Conservation (phyloP, 2,329 filamentous ascomycete species). For the Hymenoscyphus repandus region DNA sequence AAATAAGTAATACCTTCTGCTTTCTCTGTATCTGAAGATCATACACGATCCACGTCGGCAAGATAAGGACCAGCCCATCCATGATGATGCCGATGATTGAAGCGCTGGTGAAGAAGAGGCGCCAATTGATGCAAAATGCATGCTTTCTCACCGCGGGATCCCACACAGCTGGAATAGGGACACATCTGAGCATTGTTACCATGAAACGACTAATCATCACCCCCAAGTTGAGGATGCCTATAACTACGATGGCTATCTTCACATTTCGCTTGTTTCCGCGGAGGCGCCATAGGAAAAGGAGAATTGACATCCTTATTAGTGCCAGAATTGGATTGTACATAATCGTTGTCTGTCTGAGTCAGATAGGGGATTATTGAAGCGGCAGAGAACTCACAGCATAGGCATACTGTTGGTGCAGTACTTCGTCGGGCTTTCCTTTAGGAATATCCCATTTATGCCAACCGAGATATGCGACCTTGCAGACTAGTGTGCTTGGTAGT, state of each 20-base stretch:
- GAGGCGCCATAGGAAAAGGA: background rate
- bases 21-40: constrained; percentile 8
- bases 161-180: constrained; percentile 13
- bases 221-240: background rate
- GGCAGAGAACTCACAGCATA: background rate
- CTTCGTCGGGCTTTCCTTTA: background rate
- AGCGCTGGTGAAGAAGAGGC: constrained; percentile 4
- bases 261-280: background rate
- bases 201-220: background rate
- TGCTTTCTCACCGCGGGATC: background rate
- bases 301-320: constrained; percentile 20
- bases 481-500: background rate
- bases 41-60: constrained; percentile 16
- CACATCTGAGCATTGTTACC: constrained; percentile 1
- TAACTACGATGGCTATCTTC: background rate
- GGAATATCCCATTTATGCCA: background rate
- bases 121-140: constrained; percentile 12
- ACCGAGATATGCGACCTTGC: background rate
- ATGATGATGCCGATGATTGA: constrained; percentile 6
- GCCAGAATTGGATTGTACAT: constrained; percentile 35
- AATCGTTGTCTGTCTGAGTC: constrained; percentile 16
- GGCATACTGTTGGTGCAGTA: background rate
- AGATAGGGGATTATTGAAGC: background rate
- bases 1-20: constrained; percentile 10
- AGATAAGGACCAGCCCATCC: constrained; percentile 6